Base-by-base conservation (phyloP, 2,329 filamentous ascomycete species). In the Fusarium agapanthi region DNA sequence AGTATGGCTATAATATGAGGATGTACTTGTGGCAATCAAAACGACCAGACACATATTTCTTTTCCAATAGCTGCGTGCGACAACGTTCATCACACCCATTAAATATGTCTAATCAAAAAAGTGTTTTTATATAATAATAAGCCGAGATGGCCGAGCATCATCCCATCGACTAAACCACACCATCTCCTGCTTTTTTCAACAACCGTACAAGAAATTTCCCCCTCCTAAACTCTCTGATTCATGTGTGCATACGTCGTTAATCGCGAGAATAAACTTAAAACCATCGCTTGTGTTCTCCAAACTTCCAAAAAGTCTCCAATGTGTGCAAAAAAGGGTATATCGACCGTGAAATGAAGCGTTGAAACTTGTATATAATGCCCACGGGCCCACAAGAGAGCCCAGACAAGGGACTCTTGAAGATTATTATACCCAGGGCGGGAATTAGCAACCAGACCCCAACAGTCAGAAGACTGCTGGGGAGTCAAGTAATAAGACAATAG, bases 281-380 rank as follows among this genome's bases (percentile, higher is more conserved):
- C 61, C 53, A 73, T 75, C 73, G 74, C 73, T 77, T 63, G 68
- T 73, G 61, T 56, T 65, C 67, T 72, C 69, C 71, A 66, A 76
- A 74, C 55, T 62, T 69, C 68, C 70, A 67, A 73, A 63, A 75
- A 67, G 61, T 72, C 69, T 76, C 55, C 77, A 76, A 61, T 64
- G 60, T 51, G 65, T 55, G 51, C 65, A 72, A 77, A 71, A 76
- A 77, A 77, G 76, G 76, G 77, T 79, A 79, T 79, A 79, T 78
- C 76, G 68, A 78, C 75, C 74, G 67, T 78, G 74, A 78, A 78
- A 70, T 54, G 65, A 77, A 78, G 71, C 74, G 73, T 71, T 76
- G 69, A 77, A 54, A 77, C 65, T 65, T 70, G 66, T 73, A 69
- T 76, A 68, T 74, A 75, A 76, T 75, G 75, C 71, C 76, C 75